Base-by-base conservation (phyloP, 1,284 basidiomycete genomes). In the Trichosporon asahii region DNA sequence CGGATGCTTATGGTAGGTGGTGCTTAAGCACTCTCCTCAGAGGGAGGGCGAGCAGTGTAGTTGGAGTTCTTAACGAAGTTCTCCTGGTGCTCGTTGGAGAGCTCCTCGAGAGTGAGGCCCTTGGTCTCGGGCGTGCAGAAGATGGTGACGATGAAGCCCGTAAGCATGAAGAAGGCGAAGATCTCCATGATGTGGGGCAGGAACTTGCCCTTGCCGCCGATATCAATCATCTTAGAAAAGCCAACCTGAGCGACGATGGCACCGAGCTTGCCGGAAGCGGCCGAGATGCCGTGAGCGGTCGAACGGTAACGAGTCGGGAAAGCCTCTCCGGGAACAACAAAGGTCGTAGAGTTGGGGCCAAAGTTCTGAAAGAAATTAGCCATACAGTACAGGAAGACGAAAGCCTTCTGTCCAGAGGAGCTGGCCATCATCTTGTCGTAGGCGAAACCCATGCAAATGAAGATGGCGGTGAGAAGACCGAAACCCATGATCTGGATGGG, bases 221-320 rank as follows among this genome's bases (percentile, higher is more conserved):
- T 90, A 80, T 91, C 86, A 81, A 86, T 88, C 65, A 93, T 82
- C 69, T 87, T 87, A 35, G 88, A 87, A 82, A 94, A 92, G 60
- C 89, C 91, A 73, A 93, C 89, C 82, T 93, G 91, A 3, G 91
- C 89, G 64, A 94, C 83, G 79, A 95, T 91, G 66, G 92, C 92
- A 55, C 92, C 93, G 65, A 93, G 86, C 83, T 94, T 94, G 66
- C 91, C 91, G 29, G 88, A 88, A 3, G 90, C 92, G 21, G 92
- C 93, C 21, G 90, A 90, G 79, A 95, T 93, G 82, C 92, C 92
- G 82, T 94, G 91, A 2, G 88, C 90, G 5, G 91, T 93, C 0
- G 90, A 91, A 65, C 92, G 87, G 84, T 93, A 93, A 61, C 92
- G 89, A 2, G 93, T 94, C 1, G 93, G 92, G 89, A 94, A 95